These are phyloP conservation scores for Astragalus glycyphyllos DNA, from an alignment of 306 rosid genomes.

Conservation along the genomic window DNA sequence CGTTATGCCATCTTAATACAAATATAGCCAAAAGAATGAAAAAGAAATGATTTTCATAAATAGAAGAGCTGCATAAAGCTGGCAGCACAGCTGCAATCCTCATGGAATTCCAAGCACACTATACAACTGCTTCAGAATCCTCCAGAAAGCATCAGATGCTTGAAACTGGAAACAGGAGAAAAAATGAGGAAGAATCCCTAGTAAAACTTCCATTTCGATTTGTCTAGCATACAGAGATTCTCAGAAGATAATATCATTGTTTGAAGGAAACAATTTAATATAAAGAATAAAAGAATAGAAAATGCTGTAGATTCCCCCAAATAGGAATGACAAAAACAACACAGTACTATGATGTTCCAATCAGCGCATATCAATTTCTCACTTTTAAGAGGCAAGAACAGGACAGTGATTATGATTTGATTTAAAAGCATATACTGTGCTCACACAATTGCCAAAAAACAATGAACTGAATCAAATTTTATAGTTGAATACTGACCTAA, in stretches of 20 bases:
- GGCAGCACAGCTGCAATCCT: slow-evolving; percentile 12
- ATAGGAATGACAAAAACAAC: not conserved
- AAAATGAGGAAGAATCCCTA: slow-evolving; percentile 32
- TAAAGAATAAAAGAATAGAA: slow-evolving; percentile 1
- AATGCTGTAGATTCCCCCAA: slow-evolving; percentile 38
- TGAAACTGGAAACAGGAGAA: slow-evolving; percentile 37
- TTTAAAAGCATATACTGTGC: slow-evolving; percentile 25
- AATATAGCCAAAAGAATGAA: slow-evolving; percentile 17
- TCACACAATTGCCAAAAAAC: not conserved
- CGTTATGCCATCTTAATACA: slow-evolving; percentile 12
- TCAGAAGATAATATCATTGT: not conserved
- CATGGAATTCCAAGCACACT: slow-evolving; percentile 6
- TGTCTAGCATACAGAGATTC: slow-evolving; percentile 1
- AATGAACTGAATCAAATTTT: slow-evolving; percentile 1
- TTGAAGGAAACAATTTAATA: not conserved
- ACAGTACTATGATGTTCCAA: not conserved
- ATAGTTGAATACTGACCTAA: not conserved
- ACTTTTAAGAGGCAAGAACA: not conserved
- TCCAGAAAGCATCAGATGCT: slow-evolving; percentile 27
- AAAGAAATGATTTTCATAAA: slow-evolving; percentile 10
- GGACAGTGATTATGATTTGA: slow-evolving; percentile 22
- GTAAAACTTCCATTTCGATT: slow-evolving; percentile 20
- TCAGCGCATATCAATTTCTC: slow-evolving; percentile 11
- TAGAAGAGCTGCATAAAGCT: slow-evolving; percentile 28
- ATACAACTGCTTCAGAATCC: slow-evolving; percentile 39